These are phyloP conservation scores for Penicillium capsulatum DNA, from an alignment of 2,329 filamentous ascomycete genomes.

Conservation along the genomic window DNA sequence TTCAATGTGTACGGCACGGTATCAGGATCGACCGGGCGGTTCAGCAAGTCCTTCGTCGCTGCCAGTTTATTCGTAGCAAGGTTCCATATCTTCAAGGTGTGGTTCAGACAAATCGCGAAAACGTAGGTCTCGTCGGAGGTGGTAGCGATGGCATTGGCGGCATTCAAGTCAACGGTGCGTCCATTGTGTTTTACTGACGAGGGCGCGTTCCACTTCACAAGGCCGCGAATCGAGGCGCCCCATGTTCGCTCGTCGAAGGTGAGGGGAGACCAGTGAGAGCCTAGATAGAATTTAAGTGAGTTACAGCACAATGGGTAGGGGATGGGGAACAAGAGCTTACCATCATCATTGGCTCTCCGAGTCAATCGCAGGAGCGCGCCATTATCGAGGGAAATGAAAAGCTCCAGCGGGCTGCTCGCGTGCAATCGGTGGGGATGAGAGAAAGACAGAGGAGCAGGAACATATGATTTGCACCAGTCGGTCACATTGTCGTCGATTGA, in stretches of 20 bases:
- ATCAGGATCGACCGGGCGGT: slow-evolving; percentile 62
- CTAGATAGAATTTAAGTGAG: slow-evolving; percentile 19
- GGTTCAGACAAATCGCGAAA: slow-evolving; percentile 84
- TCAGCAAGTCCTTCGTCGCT: slow-evolving; percentile 72
- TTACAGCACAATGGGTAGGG: slow-evolving; percentile 7
- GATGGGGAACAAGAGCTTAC: slow-evolving; percentile 27
- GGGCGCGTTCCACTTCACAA: slow-evolving; percentile 44
- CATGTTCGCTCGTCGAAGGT: slow-evolving; percentile 49
- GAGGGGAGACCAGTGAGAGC: slow-evolving; percentile 44
- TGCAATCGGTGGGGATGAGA: slow-evolving; percentile 77
- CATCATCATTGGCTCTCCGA: slow-evolving; percentile 52
- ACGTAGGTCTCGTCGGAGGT: slow-evolving; percentile 49
- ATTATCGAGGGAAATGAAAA: slow-evolving; percentile 65
- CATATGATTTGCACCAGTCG: slow-evolving; percentile 70
- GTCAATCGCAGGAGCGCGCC: slow-evolving; percentile 61
- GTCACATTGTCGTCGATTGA: slow-evolving; percentile 69
- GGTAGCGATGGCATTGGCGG: slow-evolving; percentile 43
- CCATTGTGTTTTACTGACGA: slow-evolving; percentile 42
- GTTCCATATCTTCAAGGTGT: slow-evolving; percentile 87
- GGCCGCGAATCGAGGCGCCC: slow-evolving; percentile 46
- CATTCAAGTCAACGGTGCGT: slow-evolving; percentile 41
- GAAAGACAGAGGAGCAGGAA: slow-evolving; percentile 69
- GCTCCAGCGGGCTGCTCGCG: slow-evolving; percentile 66
- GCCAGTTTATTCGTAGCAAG: slow-evolving; percentile 73
- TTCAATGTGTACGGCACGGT: slow-evolving; percentile 71